phyloP scores from a whole-genome alignment of 2,329 filamentous ascomycete genomes.

The Ophiocordyceps camponoti-rufipedis region DNA sequence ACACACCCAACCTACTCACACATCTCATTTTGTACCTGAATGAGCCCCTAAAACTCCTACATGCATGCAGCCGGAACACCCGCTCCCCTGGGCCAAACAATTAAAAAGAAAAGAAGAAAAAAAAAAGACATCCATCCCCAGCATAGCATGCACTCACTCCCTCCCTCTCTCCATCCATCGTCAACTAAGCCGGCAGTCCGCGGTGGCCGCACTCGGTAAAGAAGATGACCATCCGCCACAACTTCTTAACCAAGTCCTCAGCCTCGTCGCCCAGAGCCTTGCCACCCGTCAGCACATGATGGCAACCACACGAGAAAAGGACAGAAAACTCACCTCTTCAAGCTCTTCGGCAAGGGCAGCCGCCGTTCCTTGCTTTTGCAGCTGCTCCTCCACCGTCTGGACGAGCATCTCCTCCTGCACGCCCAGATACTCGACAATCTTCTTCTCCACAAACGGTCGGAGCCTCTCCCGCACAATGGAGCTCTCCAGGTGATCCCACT shows the following conservation, averaged over 20 bases:
- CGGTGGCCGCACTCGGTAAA: slow-evolving; percentile 89
- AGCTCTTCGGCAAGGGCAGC: slow-evolving; percentile 69
- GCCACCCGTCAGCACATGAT: slow-evolving; percentile 10
- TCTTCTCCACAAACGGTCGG: slow-evolving; percentile 91
- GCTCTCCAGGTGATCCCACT: slow-evolving; percentile 83
- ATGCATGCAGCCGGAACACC: slow-evolving; percentile 1
- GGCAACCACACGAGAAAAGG: background rate
- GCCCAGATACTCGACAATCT: slow-evolving; percentile 90
- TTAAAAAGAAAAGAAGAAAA: background rate
- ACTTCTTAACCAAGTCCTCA: slow-evolving; percentile 82
- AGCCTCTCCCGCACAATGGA: slow-evolving; percentile 68
- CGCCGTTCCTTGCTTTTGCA: slow-evolving; percentile 59
- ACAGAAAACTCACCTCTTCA: slow-evolving; percentile 46
- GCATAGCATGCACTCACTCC: no score
- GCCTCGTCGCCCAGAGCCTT: slow-evolving; percentile 87
- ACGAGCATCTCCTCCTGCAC: slow-evolving; percentile 93
- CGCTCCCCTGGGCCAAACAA: background rate
- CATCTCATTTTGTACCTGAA: no score
- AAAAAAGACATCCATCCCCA: background rate
- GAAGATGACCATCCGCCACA: slow-evolving; percentile 98
- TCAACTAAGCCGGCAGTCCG: slow-evolving; percentile 40
- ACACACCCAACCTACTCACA: no score
- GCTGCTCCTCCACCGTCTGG: slow-evolving; percentile 76
- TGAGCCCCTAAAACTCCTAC: background rate
- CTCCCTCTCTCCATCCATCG: background rate